Percentiles rank a stretch among this genome's conserved stretches.
phyloP scores from a whole-genome alignment of 768 basidiomycete species.

The Imleria badia region DNA sequence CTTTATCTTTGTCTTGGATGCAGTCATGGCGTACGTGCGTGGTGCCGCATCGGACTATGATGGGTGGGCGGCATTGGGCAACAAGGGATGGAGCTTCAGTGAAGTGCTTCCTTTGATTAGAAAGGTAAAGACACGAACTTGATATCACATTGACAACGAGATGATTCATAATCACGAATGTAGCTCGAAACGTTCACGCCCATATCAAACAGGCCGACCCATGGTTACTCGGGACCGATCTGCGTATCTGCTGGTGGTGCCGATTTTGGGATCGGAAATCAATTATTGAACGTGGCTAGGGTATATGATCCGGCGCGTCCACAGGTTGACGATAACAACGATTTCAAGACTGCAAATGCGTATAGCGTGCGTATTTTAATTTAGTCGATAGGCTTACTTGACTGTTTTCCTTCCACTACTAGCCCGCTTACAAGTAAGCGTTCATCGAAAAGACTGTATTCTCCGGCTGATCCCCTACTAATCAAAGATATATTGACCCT shows the following conservation, averaged over 20 bases:
- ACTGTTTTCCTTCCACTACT: neutral
- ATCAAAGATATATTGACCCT: conserved; percentile 1
- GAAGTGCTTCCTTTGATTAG: conserved; percentile 56
- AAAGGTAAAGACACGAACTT: conserved; percentile 40
- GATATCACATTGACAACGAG: neutral
- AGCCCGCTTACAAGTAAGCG: conserved; percentile 23
- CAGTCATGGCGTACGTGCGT: conserved; percentile 53
- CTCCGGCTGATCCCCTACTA: neutral
- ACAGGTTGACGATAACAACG: conserved; percentile 47
- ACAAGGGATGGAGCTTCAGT: conserved; percentile 60
- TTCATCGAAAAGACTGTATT: neutral
- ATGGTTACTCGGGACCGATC: conserved; percentile 38
- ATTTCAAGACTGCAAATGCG: conserved; percentile 32
- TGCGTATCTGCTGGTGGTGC: conserved; percentile 15
- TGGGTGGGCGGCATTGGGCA: conserved; percentile 51
- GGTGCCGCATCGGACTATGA: conserved; percentile 63
- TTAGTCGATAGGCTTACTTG: neutral
- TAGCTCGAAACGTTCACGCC: conserved; percentile 39
- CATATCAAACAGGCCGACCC: conserved; percentile 30
- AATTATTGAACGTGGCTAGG: conserved; percentile 47
- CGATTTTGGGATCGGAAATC: conserved; percentile 25
- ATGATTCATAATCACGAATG: conserved; percentile 39
- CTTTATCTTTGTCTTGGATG: neutral
- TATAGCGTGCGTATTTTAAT: conserved; percentile 24
- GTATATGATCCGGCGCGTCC: conserved; percentile 48